Evolutionary conservation across 2,329 filamentous ascomycete genomes (phyloP).

Genomic region (Mariannaea sp.): DNA sequence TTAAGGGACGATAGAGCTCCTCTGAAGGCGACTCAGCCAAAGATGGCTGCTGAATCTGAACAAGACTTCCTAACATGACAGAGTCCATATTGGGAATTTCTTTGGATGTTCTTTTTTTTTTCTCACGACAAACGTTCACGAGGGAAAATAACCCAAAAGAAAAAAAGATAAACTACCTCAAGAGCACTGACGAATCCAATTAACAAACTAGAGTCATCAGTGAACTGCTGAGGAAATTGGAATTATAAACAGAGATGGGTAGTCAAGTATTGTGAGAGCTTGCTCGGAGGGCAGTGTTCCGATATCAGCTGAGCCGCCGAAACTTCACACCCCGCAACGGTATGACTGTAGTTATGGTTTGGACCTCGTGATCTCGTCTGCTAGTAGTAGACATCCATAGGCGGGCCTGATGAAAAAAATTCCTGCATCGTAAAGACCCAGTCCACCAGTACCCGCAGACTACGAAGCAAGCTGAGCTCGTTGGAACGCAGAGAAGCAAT

Average conservation of each 20-base stretch:
- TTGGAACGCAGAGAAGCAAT: no score
- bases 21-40: constrained; percentile 23
- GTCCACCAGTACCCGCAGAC: no score
- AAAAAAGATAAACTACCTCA: neutral
- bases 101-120: neutral
- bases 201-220: neutral
- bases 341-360: constrained; percentile 13
- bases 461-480: neutral
- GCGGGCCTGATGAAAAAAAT: neutral
- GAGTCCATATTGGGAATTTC: constrained; percentile 40
- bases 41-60: constrained; percentile 39
- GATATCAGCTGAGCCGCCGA: constrained; percentile 2
- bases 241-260: constrained; percentile 1
- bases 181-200: neutral
- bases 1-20: constrained; percentile 32
- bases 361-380: constrained; percentile 6
- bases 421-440: no score
- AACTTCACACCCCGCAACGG: constrained; percentile 3
- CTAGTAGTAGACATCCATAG: no score
- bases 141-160: neutral
- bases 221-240: neutral
- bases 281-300: neutral
- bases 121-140: no score
- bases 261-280: constrained; percentile 2
- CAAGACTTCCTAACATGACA: constrained; percentile 40